phyloP scores from a whole-genome alignment of 1,284 basidiomycete genomes.

The Ustilago lituana region DNA sequence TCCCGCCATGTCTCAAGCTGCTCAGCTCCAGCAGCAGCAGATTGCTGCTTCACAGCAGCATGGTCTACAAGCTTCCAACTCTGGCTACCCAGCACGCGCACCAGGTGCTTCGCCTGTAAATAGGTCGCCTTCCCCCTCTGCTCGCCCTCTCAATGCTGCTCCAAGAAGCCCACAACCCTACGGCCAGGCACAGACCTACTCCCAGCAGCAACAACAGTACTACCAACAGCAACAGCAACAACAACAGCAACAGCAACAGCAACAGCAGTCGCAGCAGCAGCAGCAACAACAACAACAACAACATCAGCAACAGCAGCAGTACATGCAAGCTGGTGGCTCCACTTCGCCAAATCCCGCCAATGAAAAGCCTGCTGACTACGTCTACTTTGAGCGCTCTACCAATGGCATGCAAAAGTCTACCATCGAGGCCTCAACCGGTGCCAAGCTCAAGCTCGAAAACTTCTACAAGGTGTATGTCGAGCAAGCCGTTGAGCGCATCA shows the following conservation, averaged over 20 bases:
- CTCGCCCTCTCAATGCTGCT: slow-evolving; percentile 31
- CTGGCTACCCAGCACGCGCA: slow-evolving; percentile 23
- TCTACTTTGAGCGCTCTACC: slow-evolving; percentile 92
- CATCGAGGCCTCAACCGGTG: slow-evolving; percentile 89
- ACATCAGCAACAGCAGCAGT: slow-evolving; percentile 35
- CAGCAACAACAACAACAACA: slow-evolving; percentile 29
- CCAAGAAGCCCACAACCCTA: slow-evolving; percentile 35
- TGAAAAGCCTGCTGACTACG: slow-evolving; percentile 76
- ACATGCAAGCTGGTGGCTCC: slow-evolving; percentile 23
- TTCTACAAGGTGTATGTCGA: slow-evolving; percentile 97
- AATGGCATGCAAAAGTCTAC: slow-evolving; percentile 85
- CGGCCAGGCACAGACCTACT: slow-evolving; percentile 38
- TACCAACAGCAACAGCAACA: slow-evolving; percentile 31
- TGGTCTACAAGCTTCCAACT: slow-evolving; percentile 38
- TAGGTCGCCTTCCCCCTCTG: slow-evolving; percentile 45
- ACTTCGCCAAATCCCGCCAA: slow-evolving; percentile 42
- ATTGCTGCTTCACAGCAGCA: slow-evolving; percentile 49
- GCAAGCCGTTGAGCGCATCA: slow-evolving; percentile 86
- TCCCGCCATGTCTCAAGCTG: slow-evolving; percentile 59
- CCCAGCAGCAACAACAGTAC: slow-evolving; percentile 27
- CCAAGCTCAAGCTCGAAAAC: slow-evolving; percentile 96
- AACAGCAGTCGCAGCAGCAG: slow-evolving; percentile 24
- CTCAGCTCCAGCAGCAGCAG: slow-evolving; percentile 62
- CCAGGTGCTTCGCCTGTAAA: slow-evolving; percentile 24
- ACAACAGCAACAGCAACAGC: slow-evolving; percentile 15